These are phyloP conservation scores for Pseudonectria buxi DNA, from an alignment of 2,329 filamentous ascomycete genomes.

Conservation along the genomic window DNA sequence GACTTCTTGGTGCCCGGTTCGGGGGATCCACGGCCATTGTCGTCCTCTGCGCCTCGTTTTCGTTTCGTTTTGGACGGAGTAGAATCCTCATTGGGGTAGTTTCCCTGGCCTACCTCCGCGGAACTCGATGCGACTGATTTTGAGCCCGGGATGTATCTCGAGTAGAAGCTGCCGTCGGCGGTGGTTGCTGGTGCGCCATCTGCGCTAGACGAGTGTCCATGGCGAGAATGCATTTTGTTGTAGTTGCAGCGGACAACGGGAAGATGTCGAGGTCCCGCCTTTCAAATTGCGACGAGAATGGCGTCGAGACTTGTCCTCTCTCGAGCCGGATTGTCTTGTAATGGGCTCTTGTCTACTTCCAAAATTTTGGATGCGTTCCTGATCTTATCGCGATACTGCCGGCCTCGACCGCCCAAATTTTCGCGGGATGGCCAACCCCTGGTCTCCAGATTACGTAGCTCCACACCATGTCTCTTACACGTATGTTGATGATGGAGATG, in stretches of 20 bases:
- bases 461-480: too few relatives aligned
- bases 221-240: not conserved
- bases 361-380: constrained; percentile 28
- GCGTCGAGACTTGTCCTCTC: constrained; percentile 9
- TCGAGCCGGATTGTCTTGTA: constrained; percentile 1
- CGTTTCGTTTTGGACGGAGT: constrained; percentile 24
- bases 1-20: constrained; percentile 29
- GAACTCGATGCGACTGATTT: constrained; percentile 12
- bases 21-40: constrained; percentile 16
- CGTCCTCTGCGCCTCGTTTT: constrained; percentile 29
- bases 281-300: constrained; percentile 35
- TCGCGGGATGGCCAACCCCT: constrained; percentile 8
- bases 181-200: constrained; percentile 4
- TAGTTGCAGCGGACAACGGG: not conserved
- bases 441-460: constrained; percentile 4
- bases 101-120: constrained; percentile 10
- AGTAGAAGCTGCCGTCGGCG: constrained; percentile 26
- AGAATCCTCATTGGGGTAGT: constrained; percentile 25
- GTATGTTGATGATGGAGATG: too few relatives aligned
- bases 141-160: constrained; percentile 35
- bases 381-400: constrained; percentile 34
- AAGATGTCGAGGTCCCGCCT: constrained; percentile 2
- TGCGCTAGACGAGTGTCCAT: constrained; percentile 5
- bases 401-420: constrained; percentile 27
- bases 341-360: constrained; percentile 10